Evolutionary conservation across 768 basidiomycete genomes (phyloP).

Genomic region (Gloeopeniophorella convolvens): DNA sequence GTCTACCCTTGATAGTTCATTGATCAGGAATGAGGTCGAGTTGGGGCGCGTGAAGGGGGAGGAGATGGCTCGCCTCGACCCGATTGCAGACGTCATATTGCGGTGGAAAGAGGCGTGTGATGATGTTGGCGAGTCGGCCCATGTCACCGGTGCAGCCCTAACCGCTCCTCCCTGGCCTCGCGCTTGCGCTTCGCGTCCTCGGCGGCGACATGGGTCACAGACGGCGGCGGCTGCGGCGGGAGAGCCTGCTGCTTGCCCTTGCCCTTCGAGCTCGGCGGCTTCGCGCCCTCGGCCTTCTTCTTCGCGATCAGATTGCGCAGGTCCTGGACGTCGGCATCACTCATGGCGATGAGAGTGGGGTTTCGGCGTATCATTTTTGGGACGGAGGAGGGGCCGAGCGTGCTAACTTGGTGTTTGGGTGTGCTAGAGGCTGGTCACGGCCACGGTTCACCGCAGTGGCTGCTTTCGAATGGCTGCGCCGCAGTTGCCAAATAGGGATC

Average conservation of each 20-base stretch:
- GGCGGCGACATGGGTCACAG: conserved; percentile 23
- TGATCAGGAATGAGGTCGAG: too few relatives aligned
- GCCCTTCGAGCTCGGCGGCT: neutral
- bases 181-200: conserved; percentile 37
- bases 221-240: neutral
- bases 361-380: conserved; percentile 63
- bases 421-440: neutral
- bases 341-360: conserved; percentile 72
- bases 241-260: conserved; percentile 12
- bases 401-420: conserved; percentile 19
- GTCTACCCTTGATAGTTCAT: too few relatives aligned
- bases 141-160: conserved; percentile 22
- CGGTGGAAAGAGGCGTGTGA: too few relatives aligned
- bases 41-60: too few relatives aligned
- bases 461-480: conserved; percentile 8
- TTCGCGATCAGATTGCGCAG: conserved; percentile 52
- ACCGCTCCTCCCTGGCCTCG: conserved; percentile 30
- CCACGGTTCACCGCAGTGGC: neutral
- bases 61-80: too few relatives aligned
- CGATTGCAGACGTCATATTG: too few relatives aligned
- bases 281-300: conserved; percentile 23
- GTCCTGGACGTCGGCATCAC: conserved; percentile 73
- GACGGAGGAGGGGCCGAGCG: neutral
- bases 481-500: conserved; percentile 15
- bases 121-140: too few relatives aligned